phyloP scores from a whole-genome alignment of 805 yeast species.

The Starmerella tilneyi region DNA sequence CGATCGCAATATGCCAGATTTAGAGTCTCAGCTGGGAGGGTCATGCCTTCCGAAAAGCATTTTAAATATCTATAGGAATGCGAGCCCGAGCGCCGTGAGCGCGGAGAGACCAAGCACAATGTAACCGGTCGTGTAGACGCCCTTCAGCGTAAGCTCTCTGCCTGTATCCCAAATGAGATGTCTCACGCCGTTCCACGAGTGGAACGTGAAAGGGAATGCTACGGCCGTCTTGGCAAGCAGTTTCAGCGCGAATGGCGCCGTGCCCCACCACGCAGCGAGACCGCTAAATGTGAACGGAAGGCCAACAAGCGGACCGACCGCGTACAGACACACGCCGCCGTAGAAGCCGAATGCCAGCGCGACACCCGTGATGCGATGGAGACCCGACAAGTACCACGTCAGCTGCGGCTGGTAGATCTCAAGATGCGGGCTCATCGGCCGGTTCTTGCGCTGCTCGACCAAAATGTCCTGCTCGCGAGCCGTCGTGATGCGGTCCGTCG shows the following conservation, averaged over 20 bases:
- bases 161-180: constrained; percentile 92
- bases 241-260: constrained; percentile 56
- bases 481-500: constrained; percentile 45
- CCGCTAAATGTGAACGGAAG: constrained; percentile 42
- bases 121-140: constrained; percentile 89
- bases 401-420: constrained; percentile 84
- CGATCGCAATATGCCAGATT: too few relatives aligned
- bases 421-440: constrained; percentile 89
- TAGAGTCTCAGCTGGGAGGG: not conserved
- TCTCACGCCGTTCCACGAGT: constrained; percentile 76
- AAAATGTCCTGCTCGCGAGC: constrained; percentile 60
- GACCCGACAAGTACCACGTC: constrained; percentile 66
- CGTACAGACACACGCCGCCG: constrained; percentile 65
- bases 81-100: constrained; percentile 42
- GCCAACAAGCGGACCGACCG: constrained; percentile 57
- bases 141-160: constrained; percentile 64
- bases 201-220: constrained; percentile 81
- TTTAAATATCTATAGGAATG: constrained; percentile 28
- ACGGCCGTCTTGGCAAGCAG: constrained; percentile 54
- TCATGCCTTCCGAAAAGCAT: too few relatives aligned
- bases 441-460: constrained; percentile 68
- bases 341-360: constrained; percentile 70
- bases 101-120: constrained; percentile 57
- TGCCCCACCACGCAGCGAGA: constrained; percentile 46
- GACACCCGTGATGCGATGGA: constrained; percentile 85